Evolutionary conservation across 2,329 filamentous ascomycete species (phyloP).

Genomic region (Beauveria caledonica): DNA sequence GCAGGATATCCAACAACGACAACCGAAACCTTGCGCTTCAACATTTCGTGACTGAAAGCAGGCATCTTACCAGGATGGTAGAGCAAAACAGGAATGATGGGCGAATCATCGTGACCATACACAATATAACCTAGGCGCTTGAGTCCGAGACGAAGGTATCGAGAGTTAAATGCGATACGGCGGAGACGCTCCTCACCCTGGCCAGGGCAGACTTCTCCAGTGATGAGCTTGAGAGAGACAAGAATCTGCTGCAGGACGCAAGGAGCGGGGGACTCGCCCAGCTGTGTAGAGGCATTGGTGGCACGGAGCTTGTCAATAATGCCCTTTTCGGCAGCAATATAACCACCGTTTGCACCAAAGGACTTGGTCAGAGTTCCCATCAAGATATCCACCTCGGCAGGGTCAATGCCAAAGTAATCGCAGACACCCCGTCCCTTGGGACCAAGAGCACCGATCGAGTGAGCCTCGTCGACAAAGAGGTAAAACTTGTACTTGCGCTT

Average conservation of each 20-base stretch:
- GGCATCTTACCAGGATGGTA: constrained; percentile 99
- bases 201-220: constrained; percentile 76
- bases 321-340: constrained; percentile 79
- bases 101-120: constrained; percentile 95
- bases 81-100: constrained; percentile 87
- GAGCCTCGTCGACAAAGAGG: constrained; percentile 92
- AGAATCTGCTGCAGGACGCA: constrained; percentile 87
- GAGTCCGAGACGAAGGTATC: constrained; percentile 92
- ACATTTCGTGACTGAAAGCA: constrained; percentile 97
- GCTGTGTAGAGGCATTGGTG: constrained; percentile 78
- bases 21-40: constrained; percentile 93
- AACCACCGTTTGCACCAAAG: constrained; percentile 95
- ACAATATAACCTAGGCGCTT: constrained; percentile 96
- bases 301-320: constrained; percentile 87
- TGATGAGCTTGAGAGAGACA: constrained; percentile 78
- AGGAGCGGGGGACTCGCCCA: constrained; percentile 80
- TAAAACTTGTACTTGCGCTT: constrained; percentile 97
- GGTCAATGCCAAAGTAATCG: constrained; percentile 91
- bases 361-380: constrained; percentile 99
- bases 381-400: constrained; percentile 81
- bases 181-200: constrained; percentile 94
- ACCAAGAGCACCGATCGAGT: constrained; percentile 89
- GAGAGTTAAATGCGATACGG: constrained; percentile 94
- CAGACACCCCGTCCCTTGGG: constrained; percentile 86
- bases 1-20: constrained; percentile 97